Percentiles rank a stretch among this genome's conserved stretches.
Conservation (phyloP, 2,329 filamentous ascomycete species). For the Corynespora cassiicola region DNA sequence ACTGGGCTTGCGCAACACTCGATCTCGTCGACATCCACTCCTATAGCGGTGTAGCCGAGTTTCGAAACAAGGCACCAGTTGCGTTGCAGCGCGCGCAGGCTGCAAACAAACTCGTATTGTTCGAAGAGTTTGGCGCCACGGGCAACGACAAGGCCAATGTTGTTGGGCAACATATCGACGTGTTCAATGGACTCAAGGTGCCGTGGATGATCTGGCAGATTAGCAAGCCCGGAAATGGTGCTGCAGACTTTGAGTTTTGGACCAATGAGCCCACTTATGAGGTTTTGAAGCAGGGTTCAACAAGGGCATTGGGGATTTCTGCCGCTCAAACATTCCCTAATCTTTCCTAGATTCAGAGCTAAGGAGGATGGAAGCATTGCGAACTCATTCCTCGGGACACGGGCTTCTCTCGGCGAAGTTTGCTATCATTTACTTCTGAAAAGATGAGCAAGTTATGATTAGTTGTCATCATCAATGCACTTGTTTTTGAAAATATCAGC, state of each 20-base stretch:
- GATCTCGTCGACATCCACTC: constrained; percentile 11
- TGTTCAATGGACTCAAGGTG: constrained; percentile 11
- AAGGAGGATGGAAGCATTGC: too few relatives aligned
- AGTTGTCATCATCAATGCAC: too few relatives aligned
- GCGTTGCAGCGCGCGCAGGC: constrained; percentile 6
- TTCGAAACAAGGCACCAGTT: constrained; percentile 9
- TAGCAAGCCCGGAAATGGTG: constrained; percentile 11
- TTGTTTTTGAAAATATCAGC: too few relatives aligned
- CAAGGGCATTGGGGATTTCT: too few relatives aligned
- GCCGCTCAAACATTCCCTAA: too few relatives aligned
- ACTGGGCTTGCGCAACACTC: constrained; percentile 6
- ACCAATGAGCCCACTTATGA: constrained; percentile 7
- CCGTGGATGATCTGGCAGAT: constrained; percentile 11
- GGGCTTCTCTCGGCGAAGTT: too few relatives aligned
- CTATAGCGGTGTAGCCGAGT: constrained; percentile 10
- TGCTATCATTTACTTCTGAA: too few relatives aligned
- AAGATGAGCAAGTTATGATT: too few relatives aligned
- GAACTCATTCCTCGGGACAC: too few relatives aligned
- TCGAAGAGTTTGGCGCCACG: constrained; percentile 11
- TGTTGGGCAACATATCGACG: constrained; percentile 11
- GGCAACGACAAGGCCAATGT: constrained; percentile 5
- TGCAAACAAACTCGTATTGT: constrained; percentile 8
- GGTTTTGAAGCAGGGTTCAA: constrained; percentile 6
- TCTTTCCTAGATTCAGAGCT: too few relatives aligned
- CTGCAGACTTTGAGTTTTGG: constrained; percentile 14